Conservation (phyloP, 345 rosid species). For the rapeseed (Brassica napus) region DNA sequence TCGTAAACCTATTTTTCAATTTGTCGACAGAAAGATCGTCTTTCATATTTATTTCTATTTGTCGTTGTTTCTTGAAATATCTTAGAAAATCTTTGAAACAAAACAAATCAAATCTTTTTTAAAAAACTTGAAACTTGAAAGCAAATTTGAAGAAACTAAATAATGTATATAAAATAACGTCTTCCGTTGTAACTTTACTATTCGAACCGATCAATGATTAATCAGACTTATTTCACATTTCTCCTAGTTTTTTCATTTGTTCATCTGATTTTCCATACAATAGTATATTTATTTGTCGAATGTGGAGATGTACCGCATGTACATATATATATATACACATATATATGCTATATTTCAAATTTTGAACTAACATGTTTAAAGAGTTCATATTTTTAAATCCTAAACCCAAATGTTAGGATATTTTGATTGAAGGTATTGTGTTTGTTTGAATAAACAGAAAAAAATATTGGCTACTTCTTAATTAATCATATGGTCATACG, state of each 20-base stretch:
- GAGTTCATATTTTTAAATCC: neutral
- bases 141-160: neutral
- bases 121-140: neutral
- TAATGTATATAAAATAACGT: neutral
- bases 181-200: neutral
- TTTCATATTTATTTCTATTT: neutral
- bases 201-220: neutral
- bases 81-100: neutral
- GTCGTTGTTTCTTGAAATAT: neutral
- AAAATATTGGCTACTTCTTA: neutral
- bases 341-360: neutral
- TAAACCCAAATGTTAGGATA: too few species aligned
- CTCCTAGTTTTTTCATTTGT: neutral
- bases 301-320: neutral
- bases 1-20: constrained; percentile 21
- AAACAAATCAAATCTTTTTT: neutral
- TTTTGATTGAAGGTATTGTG: neutral
- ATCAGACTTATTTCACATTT: neutral
- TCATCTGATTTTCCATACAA: neutral
- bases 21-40: constrained; percentile 17
- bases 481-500: neutral
- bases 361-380: neutral
- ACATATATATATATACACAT: too few species aligned
- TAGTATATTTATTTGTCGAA: neutral
- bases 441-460: neutral